phyloP scores from a whole-genome alignment of 768 basidiomycete species.

The Pleurotus pulmonarius region DNA sequence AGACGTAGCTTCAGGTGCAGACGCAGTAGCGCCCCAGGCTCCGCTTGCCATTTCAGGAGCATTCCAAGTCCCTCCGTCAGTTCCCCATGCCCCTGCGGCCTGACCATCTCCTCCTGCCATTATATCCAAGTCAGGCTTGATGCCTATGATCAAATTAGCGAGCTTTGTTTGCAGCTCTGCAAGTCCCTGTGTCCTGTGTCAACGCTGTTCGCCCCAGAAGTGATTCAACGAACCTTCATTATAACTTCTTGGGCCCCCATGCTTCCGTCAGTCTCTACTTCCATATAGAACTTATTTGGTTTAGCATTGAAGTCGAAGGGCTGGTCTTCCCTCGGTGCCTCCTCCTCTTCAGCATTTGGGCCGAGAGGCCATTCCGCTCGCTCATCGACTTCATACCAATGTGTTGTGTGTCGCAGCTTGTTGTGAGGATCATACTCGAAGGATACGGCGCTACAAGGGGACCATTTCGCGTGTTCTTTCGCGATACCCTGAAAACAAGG shows the following conservation, averaged over 20 bases:
- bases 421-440: slow-evolving; percentile 99
- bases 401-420: slow-evolving; percentile 90
- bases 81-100: slow-evolving; percentile 8
- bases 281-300: slow-evolving; percentile 89
- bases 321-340: slow-evolving; percentile 73
- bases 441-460: slow-evolving; percentile 89
- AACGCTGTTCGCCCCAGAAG: neutral
- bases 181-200: slow-evolving; percentile 49
- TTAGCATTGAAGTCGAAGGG: slow-evolving; percentile 86
- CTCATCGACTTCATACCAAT: slow-evolving; percentile 88
- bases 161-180: slow-evolving; percentile 77
- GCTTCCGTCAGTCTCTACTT: slow-evolving; percentile 93
- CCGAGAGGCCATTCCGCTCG: slow-evolving; percentile 89
- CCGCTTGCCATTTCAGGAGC: neutral
- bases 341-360: slow-evolving; percentile 82
- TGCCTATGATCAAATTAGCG: slow-evolving; percentile 72
- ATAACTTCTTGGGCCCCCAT: slow-evolving; percentile 86
- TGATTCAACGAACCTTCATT: slow-evolving; percentile 53
- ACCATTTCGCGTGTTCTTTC: slow-evolving; percentile 99
- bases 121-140: slow-evolving; percentile 64
- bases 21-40: slow-evolving; percentile 12
- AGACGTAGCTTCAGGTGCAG: slow-evolving; percentile 18
- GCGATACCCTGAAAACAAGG: slow-evolving; percentile 72
- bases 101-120: slow-evolving; percentile 38
- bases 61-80: neutral